Evolutionary conservation across 2,329 filamentous ascomycete species (phyloP).

Genomic region (Cordyceps cateniannulata): DNA sequence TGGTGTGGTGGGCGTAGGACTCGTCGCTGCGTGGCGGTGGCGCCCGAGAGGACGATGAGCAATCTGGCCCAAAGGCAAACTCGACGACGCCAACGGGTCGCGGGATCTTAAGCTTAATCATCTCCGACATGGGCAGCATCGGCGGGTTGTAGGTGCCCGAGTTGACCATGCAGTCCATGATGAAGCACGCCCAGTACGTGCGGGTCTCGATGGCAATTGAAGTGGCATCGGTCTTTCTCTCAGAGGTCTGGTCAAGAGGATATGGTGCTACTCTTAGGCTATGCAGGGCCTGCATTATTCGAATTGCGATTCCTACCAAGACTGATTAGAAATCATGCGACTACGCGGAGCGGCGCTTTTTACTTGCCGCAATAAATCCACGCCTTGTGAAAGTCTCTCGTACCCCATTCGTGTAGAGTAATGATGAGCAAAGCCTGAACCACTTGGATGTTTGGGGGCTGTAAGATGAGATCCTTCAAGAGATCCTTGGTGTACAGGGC

Average conservation of each 20-base stretch:
- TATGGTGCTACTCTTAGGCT: conserved; percentile 23
- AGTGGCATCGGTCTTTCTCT: conserved; percentile 17
- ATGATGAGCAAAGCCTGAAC: conserved; percentile 35
- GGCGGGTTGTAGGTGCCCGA: conserved; percentile 34
- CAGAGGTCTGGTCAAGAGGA: conserved; percentile 21
- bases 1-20: conserved; percentile 3
- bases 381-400: conserved; percentile 34
- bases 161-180: conserved; percentile 38
- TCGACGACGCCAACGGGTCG: conserved; percentile 29
- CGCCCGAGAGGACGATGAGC: conserved; percentile 15
- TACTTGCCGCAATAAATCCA: conserved; percentile 34
- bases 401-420: conserved; percentile 36
- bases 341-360: not conserved
- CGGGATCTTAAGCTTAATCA: conserved; percentile 27
- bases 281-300: conserved; percentile 32
- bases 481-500: conserved; percentile 23
- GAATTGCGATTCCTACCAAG: conserved; percentile 29
- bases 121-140: conserved; percentile 29
- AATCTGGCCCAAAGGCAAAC: conserved; percentile 31
- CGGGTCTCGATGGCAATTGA: conserved; percentile 29
- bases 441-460: conserved; percentile 26
- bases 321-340: not conserved
- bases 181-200: conserved; percentile 39
- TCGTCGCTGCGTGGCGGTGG: conserved; percentile 12
- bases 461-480: conserved; percentile 21